Evolutionary conservation across 192 early-diverging fungal species (phyloP).

Genomic region (Linderina pennispora): DNA sequence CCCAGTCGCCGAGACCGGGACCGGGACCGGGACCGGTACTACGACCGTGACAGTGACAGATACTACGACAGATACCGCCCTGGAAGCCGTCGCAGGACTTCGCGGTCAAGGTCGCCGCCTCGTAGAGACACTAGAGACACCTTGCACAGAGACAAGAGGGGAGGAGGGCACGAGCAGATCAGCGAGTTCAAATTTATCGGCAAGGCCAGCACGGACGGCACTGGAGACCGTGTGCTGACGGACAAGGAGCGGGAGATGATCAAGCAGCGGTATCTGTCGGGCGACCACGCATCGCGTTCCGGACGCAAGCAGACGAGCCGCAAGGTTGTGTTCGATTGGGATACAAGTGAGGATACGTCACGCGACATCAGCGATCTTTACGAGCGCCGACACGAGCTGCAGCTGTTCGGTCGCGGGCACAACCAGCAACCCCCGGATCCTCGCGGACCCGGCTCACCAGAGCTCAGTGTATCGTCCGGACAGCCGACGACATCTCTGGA

Average conservation of each 20-base stretch:
- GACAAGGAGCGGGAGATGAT: constrained; percentile 60
- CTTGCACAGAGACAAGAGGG: constrained; percentile 2
- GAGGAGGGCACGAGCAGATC: not conserved
- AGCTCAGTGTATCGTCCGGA: constrained; percentile 8
- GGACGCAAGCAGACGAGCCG: constrained; percentile 83
- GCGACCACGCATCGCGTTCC: constrained; percentile 61
- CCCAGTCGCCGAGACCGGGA: constrained; percentile 10
- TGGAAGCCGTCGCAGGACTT: not conserved
- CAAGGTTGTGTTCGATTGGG: constrained; percentile 99
- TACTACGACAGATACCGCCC: constrained; percentile 1
- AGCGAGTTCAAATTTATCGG: constrained; percentile 28
- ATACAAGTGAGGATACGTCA: constrained; percentile 91
- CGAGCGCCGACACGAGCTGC: constrained; percentile 57
- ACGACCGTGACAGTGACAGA: constrained; percentile 1
- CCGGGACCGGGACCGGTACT: constrained; percentile 5
- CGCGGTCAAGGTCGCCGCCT: constrained; percentile 1
- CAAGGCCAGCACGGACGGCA: constrained; percentile 20
- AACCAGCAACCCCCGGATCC: too few relatives aligned
- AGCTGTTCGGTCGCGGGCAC: constrained; percentile 84
- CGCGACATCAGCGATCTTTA: constrained; percentile 90
- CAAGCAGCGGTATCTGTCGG: constrained; percentile 80
- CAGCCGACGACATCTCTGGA: constrained; percentile 2
- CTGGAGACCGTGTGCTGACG: constrained; percentile 38
- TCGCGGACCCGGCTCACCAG: too few relatives aligned
- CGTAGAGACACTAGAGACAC: not conserved